Evolutionary conservation across 2,329 filamentous ascomycete species (phyloP).

Genomic region (Didymella lethalis): DNA sequence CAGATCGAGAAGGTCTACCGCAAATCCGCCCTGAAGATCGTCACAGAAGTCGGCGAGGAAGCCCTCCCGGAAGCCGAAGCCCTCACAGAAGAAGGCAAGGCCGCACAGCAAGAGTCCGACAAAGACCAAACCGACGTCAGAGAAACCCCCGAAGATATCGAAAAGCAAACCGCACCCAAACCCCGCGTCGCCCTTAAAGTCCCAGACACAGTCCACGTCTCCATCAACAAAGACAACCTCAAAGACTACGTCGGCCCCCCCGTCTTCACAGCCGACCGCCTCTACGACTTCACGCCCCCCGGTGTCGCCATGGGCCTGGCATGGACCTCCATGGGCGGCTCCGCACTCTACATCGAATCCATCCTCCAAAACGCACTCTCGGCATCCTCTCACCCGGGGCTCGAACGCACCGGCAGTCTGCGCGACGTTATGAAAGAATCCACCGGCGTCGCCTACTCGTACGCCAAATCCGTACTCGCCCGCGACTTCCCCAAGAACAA

Average conservation of each 20-base stretch:
- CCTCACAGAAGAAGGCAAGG: conserved; percentile 84
- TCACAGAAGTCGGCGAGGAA: conserved; percentile 89
- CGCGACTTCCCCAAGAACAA: conserved; percentile 85
- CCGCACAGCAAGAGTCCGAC: conserved; percentile 72
- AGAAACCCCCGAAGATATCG: conserved; percentile 65
- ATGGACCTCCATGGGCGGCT: conserved; percentile 97
- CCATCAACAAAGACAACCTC: conserved; percentile 86
- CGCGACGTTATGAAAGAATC: conserved; percentile 99
- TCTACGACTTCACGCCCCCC: conserved; percentile 92
- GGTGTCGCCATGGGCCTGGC: conserved; percentile 98
- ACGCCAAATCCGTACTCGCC: conserved; percentile 88
- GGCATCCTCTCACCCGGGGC: conserved; percentile 74
- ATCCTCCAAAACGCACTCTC: conserved; percentile 87
- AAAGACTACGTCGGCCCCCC: conserved; percentile 97
- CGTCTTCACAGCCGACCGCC: conserved; percentile 91
- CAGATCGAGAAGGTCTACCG: conserved; percentile 99
- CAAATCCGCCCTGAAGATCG: conserved; percentile 96
- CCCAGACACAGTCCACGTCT: conserved; percentile 84
- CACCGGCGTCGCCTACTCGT: conserved; percentile 92
- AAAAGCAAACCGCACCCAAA: conserved; percentile 66
- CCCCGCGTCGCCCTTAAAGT: conserved; percentile 82
- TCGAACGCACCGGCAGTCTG: conserved; percentile 94
- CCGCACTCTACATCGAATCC: conserved; percentile 95
- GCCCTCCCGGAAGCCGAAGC: conserved; percentile 81
- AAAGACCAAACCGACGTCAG: conserved; percentile 71